Evolutionary conservation across 768 basidiomycete species (phyloP), one percentile per base, ranked within the genome.

Genomic region (Chlorophyllum brunneum): DNA sequence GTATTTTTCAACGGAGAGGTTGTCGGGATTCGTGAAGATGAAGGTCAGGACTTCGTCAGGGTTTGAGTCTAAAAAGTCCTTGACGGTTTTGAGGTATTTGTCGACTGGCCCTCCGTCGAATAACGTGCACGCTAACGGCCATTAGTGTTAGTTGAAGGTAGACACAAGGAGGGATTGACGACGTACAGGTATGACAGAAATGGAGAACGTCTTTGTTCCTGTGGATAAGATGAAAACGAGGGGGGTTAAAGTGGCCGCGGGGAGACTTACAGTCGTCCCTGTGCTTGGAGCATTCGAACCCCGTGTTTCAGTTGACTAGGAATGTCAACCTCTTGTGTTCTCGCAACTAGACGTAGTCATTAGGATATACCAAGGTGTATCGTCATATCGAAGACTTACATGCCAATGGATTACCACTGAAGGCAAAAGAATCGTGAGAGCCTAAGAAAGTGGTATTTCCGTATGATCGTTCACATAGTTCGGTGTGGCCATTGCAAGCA

Each of bases 121-220:
- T 18, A 82, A 73, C 16, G 61, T 29, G 63, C 67, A 51, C 1
- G 45, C 58, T 65, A 47, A 16, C 7, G 30, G 8, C 3, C 13
- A 8, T 51, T 16, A 18, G 43, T 22, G 37, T 18, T n/a, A 38
- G 20, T 37, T 7, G 16, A 18, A 5, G 10, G 29, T n/a, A 7
- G 45, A 27, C 27, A 24, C 18, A 11, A n/a, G n/a, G 33, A 23
- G 22, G 24, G 22, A 37, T 11, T 16, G 22, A 51, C 42, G 2
- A 69, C 79, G 59, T 56, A 85, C 74, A 77, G 3, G 81, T 80
- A 63, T 86, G 85, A 62, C 85, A 88, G 59, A 86, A 81, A 58
- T 82, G 80, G 13, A 86, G 69, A 4, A 69, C 73, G 2, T 69
- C 73, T 27, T 71, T 56, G 38, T 60, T 59, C 63, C 60, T 64